phyloP scores from a whole-genome alignment of 2,329 filamentous ascomycete species.

The Furcasterigmium furcatum region DNA sequence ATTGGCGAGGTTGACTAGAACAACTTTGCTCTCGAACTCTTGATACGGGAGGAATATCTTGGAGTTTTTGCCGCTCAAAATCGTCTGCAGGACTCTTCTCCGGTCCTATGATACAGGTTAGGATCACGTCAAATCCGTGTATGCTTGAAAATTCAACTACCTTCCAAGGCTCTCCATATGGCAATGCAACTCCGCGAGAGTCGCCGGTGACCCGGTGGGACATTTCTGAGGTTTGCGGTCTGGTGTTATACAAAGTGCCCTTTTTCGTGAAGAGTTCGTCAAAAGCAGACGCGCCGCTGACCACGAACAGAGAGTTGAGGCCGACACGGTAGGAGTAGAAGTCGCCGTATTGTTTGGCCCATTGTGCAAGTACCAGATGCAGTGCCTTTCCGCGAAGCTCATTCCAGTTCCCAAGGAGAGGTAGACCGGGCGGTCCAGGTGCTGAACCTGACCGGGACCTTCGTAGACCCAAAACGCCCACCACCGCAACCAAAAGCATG shows the following conservation, averaged over 20 bases:
- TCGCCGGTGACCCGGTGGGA: neutral
- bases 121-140: neutral
- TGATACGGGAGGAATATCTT: neutral
- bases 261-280: neutral
- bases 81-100: neutral
- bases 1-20: neutral
- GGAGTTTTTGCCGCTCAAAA: neutral
- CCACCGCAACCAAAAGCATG: too few relatives aligned
- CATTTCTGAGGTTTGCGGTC: neutral
- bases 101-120: neutral
- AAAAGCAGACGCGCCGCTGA: neutral
- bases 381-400: neutral
- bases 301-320: neutral
- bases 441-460: too few relatives aligned
- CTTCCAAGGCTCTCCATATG: neutral
- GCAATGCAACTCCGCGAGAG: neutral
- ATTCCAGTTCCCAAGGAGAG: neutral
- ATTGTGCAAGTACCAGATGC: neutral
- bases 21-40: conserved; percentile 2
- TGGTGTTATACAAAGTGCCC: neutral
- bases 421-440: neutral
- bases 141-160: too few relatives aligned
- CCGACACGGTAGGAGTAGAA: neutral
- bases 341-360: neutral
- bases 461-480: too few relatives aligned